Percentiles rank a stretch among this genome's conserved stretches.
phyloP scores from a whole-genome alignment of 441 rosid genomes.

The Croton setiger region DNA sequence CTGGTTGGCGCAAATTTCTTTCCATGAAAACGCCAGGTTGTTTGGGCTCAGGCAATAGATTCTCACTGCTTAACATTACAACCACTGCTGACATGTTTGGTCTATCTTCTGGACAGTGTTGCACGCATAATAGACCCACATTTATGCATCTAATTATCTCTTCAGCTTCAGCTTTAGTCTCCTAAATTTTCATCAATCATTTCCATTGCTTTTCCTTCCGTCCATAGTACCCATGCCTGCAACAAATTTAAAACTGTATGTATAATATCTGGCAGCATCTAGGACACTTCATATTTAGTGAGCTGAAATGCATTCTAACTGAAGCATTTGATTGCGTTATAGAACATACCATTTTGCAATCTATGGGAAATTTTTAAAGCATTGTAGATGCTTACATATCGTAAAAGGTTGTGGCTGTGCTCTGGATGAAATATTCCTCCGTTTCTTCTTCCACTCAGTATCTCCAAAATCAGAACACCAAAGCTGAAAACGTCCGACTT shows the following conservation, averaged over 20 bases:
- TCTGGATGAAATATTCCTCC: background rate
- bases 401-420: background rate
- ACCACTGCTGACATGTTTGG: background rate
- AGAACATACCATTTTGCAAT: too few species aligned
- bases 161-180: background rate
- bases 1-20: background rate
- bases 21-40: background rate
- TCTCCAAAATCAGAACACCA: background rate
- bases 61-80: background rate
- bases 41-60: background rate
- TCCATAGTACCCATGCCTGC: slow-evolving; percentile 2
- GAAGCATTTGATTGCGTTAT: background rate
- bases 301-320: background rate
- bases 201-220: background rate
- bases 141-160: background rate
- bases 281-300: background rate
- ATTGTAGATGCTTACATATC: background rate
- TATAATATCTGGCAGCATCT: too few species aligned
- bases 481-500: background rate
- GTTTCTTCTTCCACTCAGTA: background rate
- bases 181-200: background rate
- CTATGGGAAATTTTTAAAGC: too few species aligned
- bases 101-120: background rate
- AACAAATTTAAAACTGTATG: background rate
- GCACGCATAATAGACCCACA: background rate